Base-by-base conservation (phyloP, 441 rosid genomes). In the Croton setiger region DNA sequence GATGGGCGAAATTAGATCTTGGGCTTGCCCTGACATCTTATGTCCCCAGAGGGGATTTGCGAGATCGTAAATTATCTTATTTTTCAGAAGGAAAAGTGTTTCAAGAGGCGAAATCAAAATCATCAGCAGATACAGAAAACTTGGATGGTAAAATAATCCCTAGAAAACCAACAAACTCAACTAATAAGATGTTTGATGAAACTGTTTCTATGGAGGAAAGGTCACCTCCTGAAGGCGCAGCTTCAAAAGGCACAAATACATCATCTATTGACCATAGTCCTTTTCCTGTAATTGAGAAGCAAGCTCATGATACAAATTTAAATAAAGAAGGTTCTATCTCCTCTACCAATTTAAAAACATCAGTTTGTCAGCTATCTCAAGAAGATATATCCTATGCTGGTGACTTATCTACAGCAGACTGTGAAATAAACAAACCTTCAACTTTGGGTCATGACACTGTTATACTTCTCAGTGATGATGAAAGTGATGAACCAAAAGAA, bases 1-100 rank as follows among this genome's bases (percentile, higher is more conserved):
- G 96, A 84, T 96, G 99, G 99, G 97, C 98, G 35, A 88, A 83
- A 79, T 88, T 84, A 49, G 98, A 93, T 85, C 94, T 96, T 77
- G 99, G 98, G 64, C 81, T 96, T 66, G 93, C 96, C 71, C 82
- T 93, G 77, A 82, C 88, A 75, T 86, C 93, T 63, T 74, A 69
- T 17, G 41, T 81, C 69, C 73, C 89, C 35, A 84, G 71, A 69
- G 86, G 75, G 73, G 88, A 76, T 56, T 55, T 60, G 69, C 81
- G 72, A 66, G 76, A 76, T 39, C 78, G 70, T 80, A 86, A 82
- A 31, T 53, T 82, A 45, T 75, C 85, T 66, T 69, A 60, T 76
- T 48, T 80, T 33, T 66, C 75, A 21, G 87, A 86, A 72, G 84
- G 70, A 64, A 43, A 69, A 45, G 70, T 69, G 47, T 64, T 41